Base-by-base conservation (phyloP, 73 alveolate genomes). In the Tetrahymena elliotti region DNA sequence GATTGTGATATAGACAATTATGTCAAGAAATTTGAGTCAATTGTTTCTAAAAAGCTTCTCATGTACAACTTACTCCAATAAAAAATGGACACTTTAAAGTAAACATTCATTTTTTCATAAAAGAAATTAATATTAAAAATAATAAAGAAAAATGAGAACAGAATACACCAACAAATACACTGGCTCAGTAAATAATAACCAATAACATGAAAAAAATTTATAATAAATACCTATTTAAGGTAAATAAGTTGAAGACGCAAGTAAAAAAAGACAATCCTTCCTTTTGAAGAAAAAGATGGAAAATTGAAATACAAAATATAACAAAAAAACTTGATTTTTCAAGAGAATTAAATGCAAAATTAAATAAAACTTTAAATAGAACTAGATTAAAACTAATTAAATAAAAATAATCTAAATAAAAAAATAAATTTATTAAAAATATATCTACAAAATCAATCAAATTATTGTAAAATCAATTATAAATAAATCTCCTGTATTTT, bases 1-100 rank as follows among this genome's bases (percentile, higher is more conserved):
- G 99, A 95, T 37, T 97, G 96, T 95, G 99, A 98, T 68, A 97
- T 99, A 53, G 99, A 99, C 93, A 98, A 97, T 93, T 98, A 98
- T 94, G 99, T 98, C 84, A 93, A 94, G 41, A 97, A 97, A 92
- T 95, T 99, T 94, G 99, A 97, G 84, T 95, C 94, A 24, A 95
- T 99, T 35, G 97, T 98, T 24, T 97, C 96, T 95, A 96, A 97
- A 93, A 99, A 99, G 97, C 95, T 99, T 37, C 93, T 94, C 54
- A 96, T 99, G 35, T 99, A 99, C 95, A 95, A 97, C 92, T 41
- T 96, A 83, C 97, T 99, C 92, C 94, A 97, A 84, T 95, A 96
- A 52, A 98, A 97, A 95, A 93, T 99, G 53, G 98, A 95, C 82
- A 97, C 95, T n/a, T 98, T 98, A 97, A 99, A 99, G 99, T 94